A percentile compares a stretch with the other conserved stretches of the same genome.
phyloP scores from a whole-genome alignment of 768 basidiomycete genomes.

The Boletus reticuloceps region DNA sequence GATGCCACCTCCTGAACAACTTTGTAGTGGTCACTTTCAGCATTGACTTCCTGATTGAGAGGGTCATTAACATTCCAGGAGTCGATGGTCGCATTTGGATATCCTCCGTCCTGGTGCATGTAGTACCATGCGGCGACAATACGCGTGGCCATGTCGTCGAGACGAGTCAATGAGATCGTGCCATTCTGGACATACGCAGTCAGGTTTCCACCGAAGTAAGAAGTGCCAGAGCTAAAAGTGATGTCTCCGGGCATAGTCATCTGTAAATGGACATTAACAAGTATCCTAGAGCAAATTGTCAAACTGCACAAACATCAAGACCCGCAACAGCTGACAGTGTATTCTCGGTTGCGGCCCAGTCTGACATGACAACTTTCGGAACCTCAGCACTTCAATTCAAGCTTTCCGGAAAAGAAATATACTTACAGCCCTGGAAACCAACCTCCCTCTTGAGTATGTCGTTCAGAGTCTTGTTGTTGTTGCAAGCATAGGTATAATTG shows the following conservation, averaged over 20 bases:
- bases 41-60: constrained; percentile 47
- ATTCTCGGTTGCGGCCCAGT: constrained; percentile 60
- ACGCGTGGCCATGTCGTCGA: constrained; percentile 72
- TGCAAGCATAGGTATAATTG: constrained; percentile 61
- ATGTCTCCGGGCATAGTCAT: constrained; percentile 76
- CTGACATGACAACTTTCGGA: constrained; percentile 48
- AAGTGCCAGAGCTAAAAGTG: constrained; percentile 33
- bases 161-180: constrained; percentile 52
- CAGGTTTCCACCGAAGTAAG: constrained; percentile 60
- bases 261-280: constrained; percentile 30
- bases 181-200: constrained; percentile 59
- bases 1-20: constrained; percentile 62
- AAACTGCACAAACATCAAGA: constrained; percentile 48
- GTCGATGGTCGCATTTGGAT: constrained; percentile 25
- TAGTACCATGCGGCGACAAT: constrained; percentile 65
- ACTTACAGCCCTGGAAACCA: constrained; percentile 61
- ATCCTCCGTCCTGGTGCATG: constrained; percentile 30
- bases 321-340: constrained; percentile 55
- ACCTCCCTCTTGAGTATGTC: constrained; percentile 64
- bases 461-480: constrained; percentile 58
- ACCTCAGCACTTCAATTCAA: neutral
- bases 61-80: constrained; percentile 29
- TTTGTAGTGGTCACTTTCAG: constrained; percentile 51
- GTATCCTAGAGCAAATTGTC: no score
- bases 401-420: neutral